A percentile compares a stretch with the other conserved stretches of the same genome.
Evolutionary conservation across 306 rosid species (phyloP).

Genomic region (Mimosa pudica): DNA sequence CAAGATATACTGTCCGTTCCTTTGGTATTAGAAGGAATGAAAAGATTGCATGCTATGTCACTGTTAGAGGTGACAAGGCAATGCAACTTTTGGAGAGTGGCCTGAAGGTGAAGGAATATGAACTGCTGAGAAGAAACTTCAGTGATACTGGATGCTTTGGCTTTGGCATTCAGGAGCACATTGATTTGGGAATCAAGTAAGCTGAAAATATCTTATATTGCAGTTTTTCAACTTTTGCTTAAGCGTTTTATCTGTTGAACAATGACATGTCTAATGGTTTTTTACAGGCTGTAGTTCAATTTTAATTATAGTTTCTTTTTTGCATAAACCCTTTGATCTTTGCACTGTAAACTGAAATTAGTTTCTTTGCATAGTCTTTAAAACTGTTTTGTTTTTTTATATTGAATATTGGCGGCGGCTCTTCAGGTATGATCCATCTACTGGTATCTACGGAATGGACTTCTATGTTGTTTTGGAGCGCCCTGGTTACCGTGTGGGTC

Average conservation of each 20-base stretch:
- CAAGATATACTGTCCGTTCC: background rate
- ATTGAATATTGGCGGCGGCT: background rate
- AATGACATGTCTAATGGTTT: background rate
- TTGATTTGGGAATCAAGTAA: background rate
- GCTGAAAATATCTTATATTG: background rate
- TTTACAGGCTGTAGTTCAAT: background rate
- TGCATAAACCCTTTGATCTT: background rate
- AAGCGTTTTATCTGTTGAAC: background rate
- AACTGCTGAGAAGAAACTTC: constrained; percentile 1
- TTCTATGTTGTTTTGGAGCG: constrained; percentile 84
- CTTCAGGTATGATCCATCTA: constrained; percentile 82
- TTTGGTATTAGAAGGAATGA: background rate
- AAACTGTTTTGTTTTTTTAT: background rate
- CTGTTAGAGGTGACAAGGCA: constrained; percentile 1
- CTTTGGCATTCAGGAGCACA: constrained; percentile 6
- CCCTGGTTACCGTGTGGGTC: constrained; percentile 85
- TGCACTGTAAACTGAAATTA: background rate
- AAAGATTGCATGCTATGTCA: constrained; percentile 8
- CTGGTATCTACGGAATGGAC: constrained; percentile 92
- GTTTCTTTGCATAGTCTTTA: background rate
- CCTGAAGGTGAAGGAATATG: background rate
- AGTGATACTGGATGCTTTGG: background rate
- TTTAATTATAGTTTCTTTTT: background rate
- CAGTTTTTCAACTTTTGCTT: background rate
- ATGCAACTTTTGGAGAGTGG: background rate